Evolutionary conservation across 208 protist species (phyloP).

Genomic region (Lotmaria passim): DNA sequence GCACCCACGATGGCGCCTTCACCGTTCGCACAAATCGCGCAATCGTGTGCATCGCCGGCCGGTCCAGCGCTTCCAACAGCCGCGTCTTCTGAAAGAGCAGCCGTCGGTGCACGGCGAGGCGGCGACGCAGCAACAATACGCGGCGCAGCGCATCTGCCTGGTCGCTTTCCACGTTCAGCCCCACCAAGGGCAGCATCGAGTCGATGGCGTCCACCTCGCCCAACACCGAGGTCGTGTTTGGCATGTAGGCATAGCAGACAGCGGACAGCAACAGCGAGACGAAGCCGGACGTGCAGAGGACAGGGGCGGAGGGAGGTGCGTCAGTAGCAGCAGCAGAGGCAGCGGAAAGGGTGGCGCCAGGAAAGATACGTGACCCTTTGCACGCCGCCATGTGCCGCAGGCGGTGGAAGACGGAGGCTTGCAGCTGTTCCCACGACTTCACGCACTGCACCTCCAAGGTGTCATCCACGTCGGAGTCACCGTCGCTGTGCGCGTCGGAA

Average conservation of each 20-base stretch:
- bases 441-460: slow-evolving; percentile 24
- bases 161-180: slow-evolving; percentile 54
- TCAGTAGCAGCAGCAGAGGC: neutral
- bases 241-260: slow-evolving; percentile 53
- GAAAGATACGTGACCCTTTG: neutral
- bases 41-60: slow-evolving; percentile 39
- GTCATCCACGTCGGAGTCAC: slow-evolving; percentile 8
- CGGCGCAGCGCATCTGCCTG: slow-evolving; percentile 71
- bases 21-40: slow-evolving; percentile 36
- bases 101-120: slow-evolving; percentile 50
- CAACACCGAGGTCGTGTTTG: slow-evolving; percentile 50
- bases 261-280: slow-evolving; percentile 41
- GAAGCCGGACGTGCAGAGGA: slow-evolving; percentile 39
- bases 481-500: neutral
- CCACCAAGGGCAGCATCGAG: slow-evolving; percentile 60
- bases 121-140: slow-evolving; percentile 57
- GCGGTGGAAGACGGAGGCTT: slow-evolving; percentile 37
- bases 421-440: slow-evolving; percentile 47
- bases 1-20: neutral
- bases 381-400: slow-evolving; percentile 5
- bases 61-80: slow-evolving; percentile 46
- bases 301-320: neutral
- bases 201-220: slow-evolving; percentile 73
- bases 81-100: slow-evolving; percentile 58
- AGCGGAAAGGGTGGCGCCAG: neutral